These are phyloP conservation scores for Fusarium sambucinum DNA, from an alignment of 2,329 filamentous ascomycete genomes.

Conservation along the genomic window DNA sequence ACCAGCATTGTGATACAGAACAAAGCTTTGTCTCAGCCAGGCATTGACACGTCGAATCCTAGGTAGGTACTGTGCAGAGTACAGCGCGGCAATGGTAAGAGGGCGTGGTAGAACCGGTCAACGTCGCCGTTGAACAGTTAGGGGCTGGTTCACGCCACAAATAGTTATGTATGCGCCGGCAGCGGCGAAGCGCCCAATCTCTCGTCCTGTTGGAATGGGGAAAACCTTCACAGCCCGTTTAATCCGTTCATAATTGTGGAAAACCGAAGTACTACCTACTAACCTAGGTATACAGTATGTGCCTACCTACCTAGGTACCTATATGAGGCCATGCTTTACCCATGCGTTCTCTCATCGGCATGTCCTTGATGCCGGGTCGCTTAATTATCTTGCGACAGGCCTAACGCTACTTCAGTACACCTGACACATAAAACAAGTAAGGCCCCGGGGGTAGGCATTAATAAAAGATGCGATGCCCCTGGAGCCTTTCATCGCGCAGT, in stretches of 20 bases:
- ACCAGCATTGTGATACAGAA: conserved; percentile 41
- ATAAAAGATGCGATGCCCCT: conserved; percentile 24
- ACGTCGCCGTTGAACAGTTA: conserved; percentile 13
- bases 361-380: conserved; percentile 17
- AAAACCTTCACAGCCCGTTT: conserved; percentile 1
- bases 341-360: conserved; percentile 10
- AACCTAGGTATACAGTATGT: neutral
- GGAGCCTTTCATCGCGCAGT: conserved; percentile 5
- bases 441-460: conserved; percentile 16
- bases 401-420: conserved; percentile 9
- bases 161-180: conserved; percentile 34
- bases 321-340: conserved; percentile 3
- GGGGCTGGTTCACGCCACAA: conserved; percentile 31
- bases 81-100: neutral
- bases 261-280: neutral
- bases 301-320: neutral
- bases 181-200: conserved; percentile 39
- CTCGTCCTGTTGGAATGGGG: conserved; percentile 39
- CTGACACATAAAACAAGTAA: conserved; percentile 10
- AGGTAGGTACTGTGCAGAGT: no score
- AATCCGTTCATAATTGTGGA: conserved; percentile 2
- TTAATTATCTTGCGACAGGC: conserved; percentile 16
- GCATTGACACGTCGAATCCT: conserved; percentile 7
- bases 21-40: conserved; percentile 42
- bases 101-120: conserved; percentile 24